Base-by-base conservation (phyloP, 371 early-diverging fungal species). In the Lichtheimia corymbifera region DNA sequence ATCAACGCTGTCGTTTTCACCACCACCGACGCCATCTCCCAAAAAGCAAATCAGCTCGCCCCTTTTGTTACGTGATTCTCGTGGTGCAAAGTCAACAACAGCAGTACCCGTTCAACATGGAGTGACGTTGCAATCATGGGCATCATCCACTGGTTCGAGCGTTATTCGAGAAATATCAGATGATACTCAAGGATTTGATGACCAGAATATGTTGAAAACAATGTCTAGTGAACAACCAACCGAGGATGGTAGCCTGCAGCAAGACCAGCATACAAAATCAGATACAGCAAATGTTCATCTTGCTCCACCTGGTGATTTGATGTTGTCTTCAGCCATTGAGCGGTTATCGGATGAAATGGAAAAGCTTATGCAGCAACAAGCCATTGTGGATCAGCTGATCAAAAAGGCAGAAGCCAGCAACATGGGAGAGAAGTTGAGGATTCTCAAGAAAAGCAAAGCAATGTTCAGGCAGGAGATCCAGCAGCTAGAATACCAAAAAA, bases 281-380 rank as follows among this genome's bases (percentile, higher is more conserved):
- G 25, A 24, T 22, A 42, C 57, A 2, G 28, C 59, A 15, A 81
- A 85, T 35, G 72, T 88, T 2, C 83, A 82, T 53, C 72, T 84
- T 43, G 87, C 89, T 0, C 83, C 89, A 7, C 91, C 90, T 0
- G 90, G 89, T 14, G 91, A 89, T 55, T 68, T 91, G 42, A 77
- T 91, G 64, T 66, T 89, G 7, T 79, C 84, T 2, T 56, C 70
- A 25, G 80, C 86, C 58, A 76, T 87, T n/a, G 66, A 76, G 50
- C 67, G 69, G 22, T 63, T 89, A 18, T 67, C 78, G 11, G 82
- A 77, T 43, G 85, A 85, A 6, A 71, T 87, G 25, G 84, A 85
- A 14, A 79, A 72, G 18, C 70, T 83, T 20, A 76, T 65, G 17
- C 88, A 87, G 49, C 88, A 91, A 60, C 82, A 86, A 61, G 83